Conservation (phyloP, 345 rosid species). For the Sisymbrium irio region DNA sequence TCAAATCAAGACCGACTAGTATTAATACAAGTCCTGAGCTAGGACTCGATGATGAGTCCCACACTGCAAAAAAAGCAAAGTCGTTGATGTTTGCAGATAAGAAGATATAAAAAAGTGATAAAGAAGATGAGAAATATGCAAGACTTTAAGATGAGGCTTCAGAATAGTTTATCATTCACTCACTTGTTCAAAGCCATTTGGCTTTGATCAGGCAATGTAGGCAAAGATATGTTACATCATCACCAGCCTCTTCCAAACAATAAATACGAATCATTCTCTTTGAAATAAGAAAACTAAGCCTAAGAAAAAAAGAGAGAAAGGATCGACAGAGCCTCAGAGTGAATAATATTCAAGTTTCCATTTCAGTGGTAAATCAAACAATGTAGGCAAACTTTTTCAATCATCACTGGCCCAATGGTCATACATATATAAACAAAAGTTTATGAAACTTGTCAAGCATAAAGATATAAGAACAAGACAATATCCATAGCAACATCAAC, state of each 20-base stretch:
- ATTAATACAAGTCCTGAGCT: too few relatives aligned
- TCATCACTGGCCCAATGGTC: constrained; percentile 24
- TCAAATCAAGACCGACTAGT: too few relatives aligned
- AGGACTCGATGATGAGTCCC: too few relatives aligned
- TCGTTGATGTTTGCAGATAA: not conserved
- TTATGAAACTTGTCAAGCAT: not conserved
- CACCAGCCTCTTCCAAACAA: constrained; percentile 17
- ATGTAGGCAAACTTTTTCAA: constrained; percentile 28
- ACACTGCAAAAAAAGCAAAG: too few relatives aligned
- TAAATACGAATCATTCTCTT: too few relatives aligned
- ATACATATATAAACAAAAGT: not conserved
- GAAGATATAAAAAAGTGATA: too few relatives aligned
- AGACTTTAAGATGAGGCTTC: constrained; percentile 5
- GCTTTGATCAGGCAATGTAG: constrained; percentile 37
- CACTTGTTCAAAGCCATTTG: constrained; percentile 23
- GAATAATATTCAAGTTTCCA: not conserved
- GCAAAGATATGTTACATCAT: constrained; percentile 35
- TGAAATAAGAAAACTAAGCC: too few relatives aligned
- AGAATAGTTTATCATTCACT: constrained; percentile 28
- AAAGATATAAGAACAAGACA: not conserved
- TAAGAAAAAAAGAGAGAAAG: not conserved
- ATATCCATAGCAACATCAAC: not conserved
- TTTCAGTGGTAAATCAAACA: constrained; percentile 29
- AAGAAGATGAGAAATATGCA: too few relatives aligned
- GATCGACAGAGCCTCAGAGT: constrained; percentile 19